Evolutionary conservation across 805 yeast species (phyloP).

Genomic region (Cyberlindnera saturnus): DNA sequence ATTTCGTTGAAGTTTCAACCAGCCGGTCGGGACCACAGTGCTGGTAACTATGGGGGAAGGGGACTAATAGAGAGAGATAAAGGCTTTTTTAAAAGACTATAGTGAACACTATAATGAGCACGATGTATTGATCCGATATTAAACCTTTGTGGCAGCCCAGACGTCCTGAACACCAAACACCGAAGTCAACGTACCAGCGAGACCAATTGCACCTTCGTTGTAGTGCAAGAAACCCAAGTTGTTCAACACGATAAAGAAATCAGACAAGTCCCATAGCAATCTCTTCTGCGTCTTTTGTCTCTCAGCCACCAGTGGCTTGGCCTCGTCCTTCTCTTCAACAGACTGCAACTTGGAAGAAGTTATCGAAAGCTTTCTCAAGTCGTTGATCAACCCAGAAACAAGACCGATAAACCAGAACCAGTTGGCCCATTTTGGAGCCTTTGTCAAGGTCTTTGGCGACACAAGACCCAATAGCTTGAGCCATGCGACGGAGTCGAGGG

Average conservation of each 20-base stretch:
- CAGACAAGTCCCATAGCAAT: constrained; percentile 71
- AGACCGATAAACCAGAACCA: constrained; percentile 77
- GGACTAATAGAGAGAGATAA: too few species aligned
- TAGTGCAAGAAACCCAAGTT: constrained; percentile 52
- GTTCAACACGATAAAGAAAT: constrained; percentile 68
- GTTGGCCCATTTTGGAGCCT: constrained; percentile 51
- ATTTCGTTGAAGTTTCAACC: not conserved
- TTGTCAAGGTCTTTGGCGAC: constrained; percentile 39
- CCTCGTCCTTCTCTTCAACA: constrained; percentile 28
- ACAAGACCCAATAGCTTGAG: constrained; percentile 48
- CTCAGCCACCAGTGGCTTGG: constrained; percentile 33
- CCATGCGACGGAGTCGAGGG: constrained; percentile 60
- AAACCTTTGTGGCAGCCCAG: constrained; percentile 46
- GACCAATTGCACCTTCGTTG: constrained; percentile 76
- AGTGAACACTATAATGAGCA: not conserved
- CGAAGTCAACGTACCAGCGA: constrained; percentile 81
- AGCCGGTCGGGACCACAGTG: too few species aligned
- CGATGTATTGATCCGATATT: not conserved
- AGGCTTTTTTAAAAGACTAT: too few species aligned
- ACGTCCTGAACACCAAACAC: constrained; percentile 67
- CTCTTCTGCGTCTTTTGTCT: constrained; percentile 49
- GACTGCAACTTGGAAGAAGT: constrained; percentile 24
- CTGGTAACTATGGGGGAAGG: too few species aligned
- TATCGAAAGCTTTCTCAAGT: constrained; percentile 47
- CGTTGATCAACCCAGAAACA: constrained; percentile 53